These are phyloP conservation scores for Chalciporus piperatus DNA, from an alignment of 768 basidiomycete genomes.

Conservation along the genomic window DNA sequence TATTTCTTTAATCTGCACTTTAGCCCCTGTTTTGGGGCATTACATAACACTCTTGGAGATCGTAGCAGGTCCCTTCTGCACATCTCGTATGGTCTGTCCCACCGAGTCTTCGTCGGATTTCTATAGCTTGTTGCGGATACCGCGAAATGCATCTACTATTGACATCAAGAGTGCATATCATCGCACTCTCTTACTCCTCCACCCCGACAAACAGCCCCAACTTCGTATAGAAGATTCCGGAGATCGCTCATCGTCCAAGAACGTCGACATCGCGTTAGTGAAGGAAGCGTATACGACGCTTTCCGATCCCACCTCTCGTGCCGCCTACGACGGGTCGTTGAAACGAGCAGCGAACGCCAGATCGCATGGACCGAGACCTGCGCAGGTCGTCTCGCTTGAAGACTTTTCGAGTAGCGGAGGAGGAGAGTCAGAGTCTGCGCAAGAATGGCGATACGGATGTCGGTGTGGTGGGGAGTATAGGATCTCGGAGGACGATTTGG, in stretches of 20 bases:
- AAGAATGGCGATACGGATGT: conserved; percentile 58
- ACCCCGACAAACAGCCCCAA: conserved; percentile 55
- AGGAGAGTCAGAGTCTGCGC: conserved; percentile 31
- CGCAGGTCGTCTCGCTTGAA: conserved; percentile 75
- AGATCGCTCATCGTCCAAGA: background rate
- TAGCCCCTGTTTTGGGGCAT: background rate
- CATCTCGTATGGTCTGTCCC: background rate
- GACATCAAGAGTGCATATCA: conserved; percentile 75
- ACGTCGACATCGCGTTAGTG: conserved; percentile 51
- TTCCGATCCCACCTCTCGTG: conserved; percentile 46
- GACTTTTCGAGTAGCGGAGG: conserved; percentile 48
- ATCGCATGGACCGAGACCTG: conserved; percentile 56
- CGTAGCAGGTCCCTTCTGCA: no score
- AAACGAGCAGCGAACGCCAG: conserved; percentile 2
- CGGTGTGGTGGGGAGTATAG: conserved; percentile 71
- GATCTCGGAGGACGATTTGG: conserved; percentile 59
- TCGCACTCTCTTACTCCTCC: conserved; percentile 56
- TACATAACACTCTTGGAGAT: background rate
- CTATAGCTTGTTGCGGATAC: conserved; percentile 57
- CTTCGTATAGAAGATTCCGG: conserved; percentile 29
- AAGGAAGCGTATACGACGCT: conserved; percentile 69
- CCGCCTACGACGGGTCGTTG: conserved; percentile 45
- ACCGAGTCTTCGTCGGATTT: conserved; percentile 39
- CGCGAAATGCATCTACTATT: conserved; percentile 43
- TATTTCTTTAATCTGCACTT: no score